Base-by-base conservation (phyloP, 2,329 filamentous ascomycete genomes). In the Bertia moriformis region DNA sequence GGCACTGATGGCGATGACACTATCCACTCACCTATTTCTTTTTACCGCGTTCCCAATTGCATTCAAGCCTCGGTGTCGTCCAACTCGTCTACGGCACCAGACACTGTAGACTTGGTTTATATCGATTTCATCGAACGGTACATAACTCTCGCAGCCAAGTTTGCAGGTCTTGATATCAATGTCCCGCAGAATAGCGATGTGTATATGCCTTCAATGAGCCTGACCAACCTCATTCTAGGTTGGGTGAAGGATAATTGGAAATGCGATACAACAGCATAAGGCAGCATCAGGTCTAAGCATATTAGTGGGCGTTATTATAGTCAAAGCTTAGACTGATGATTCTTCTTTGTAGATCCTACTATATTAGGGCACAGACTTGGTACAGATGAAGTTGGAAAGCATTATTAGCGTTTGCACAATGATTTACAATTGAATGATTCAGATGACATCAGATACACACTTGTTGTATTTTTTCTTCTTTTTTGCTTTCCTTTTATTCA, bases 1-100 rank as follows among this genome's bases (percentile, higher is more conserved):
- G 86, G 88, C 38, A 60, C 61, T 3, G 84, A 93, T 46, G 91
- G 91, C 32, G 91, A 98, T 53, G 91, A 98, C 53, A 93, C 89
- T 0, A 57, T 93, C 2, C 91, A 95, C 55, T 65, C 73, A 14
- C 66, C 71, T 1, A 77, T 96, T 45, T 65, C 69, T 20, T 87
- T 83, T 53, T 89, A 88, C 58, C 56, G 62, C 2, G 73, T 89
- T 4, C 89, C 91, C 4, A 95, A 95, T 56, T 85, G 78, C 54
- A 73, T 98, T 41, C 81, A 89, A 54, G 65, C 80, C 1, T 60
- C 73, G 42, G 69, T 82, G 47, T 65, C 58, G 1, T 83, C 42
- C 14, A 46, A 54, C 15, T 45, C 53, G 4, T 60, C 55, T 1
- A 51, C 54, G 4, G 63, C 72, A 14, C 83, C 85, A 0, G 73